Conservation (phyloP, 345 rosid species). For the Populus simonii region DNA sequence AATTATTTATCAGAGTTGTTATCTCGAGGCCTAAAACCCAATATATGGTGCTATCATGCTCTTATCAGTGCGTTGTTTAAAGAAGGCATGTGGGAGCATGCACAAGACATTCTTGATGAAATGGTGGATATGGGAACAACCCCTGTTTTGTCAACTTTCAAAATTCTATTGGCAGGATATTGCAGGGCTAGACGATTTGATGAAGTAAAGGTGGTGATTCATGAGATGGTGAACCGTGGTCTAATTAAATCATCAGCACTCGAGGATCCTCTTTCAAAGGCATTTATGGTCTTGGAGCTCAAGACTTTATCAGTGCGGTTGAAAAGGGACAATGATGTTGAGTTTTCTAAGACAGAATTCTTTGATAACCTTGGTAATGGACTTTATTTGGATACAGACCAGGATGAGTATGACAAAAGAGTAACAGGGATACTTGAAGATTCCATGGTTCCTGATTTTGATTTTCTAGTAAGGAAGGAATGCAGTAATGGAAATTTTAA, state of each 20-base stretch:
- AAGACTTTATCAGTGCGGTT: constrained; percentile 54
- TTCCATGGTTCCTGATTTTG: constrained; percentile 53
- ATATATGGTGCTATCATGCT: constrained; percentile 49
- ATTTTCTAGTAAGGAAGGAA: constrained; percentile 41
- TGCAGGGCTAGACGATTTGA: constrained; percentile 71
- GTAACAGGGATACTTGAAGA: constrained; percentile 43
- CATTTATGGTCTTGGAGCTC: constrained; percentile 55
- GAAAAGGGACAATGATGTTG: constrained; percentile 62
- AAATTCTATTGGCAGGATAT: constrained; percentile 62
- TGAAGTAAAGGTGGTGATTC: constrained; percentile 46
- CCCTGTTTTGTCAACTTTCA: constrained; percentile 44
- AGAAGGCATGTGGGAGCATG: constrained; percentile 56
- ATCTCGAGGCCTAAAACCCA: constrained; percentile 55
- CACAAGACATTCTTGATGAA: constrained; percentile 47
- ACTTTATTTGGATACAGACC: constrained; percentile 63
- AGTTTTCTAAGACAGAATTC: constrained; percentile 60
- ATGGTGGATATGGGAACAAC: constrained; percentile 45
- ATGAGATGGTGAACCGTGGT: constrained; percentile 50
- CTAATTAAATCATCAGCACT: constrained; percentile 42
- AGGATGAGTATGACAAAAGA: constrained; percentile 54
- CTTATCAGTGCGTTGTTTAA: constrained; percentile 53
- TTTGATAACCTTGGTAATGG: constrained; percentile 79
- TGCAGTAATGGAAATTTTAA: constrained; percentile 39
- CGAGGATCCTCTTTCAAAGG: constrained; percentile 60
- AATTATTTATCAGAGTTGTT: constrained; percentile 47